Percentiles rank a stretch among this genome's conserved stretches.
phyloP scores from a whole-genome alignment of 208 protist species.

The Leishmania arabica region DNA sequence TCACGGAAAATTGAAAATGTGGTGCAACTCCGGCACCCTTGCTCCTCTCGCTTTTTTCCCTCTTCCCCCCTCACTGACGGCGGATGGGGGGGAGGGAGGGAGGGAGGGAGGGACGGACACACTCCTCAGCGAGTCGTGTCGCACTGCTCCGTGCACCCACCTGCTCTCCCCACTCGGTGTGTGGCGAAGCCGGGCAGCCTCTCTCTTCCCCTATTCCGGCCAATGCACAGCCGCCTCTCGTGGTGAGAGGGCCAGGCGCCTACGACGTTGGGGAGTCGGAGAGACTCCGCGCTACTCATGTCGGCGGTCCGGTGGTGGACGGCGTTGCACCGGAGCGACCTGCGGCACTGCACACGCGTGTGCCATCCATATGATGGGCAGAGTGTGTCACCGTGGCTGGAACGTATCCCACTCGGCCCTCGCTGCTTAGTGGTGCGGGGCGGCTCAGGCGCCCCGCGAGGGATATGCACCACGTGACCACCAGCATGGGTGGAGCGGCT shows the following conservation, averaged over 20 bases:
- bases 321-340: not conserved
- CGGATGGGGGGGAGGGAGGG: too few relatives aligned
- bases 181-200: not conserved
- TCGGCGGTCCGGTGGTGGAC: not conserved
- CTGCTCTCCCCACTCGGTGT: not conserved
- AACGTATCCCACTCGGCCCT: not conserved
- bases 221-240: too few relatives aligned
- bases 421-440: not conserved
- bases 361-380: not conserved
- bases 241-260: too few relatives aligned
- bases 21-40: not conserved
- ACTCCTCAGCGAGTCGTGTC: not conserved
- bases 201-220: not conserved
- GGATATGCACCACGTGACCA: not conserved
- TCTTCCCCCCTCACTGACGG: not conserved
- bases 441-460: not conserved
- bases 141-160: not conserved
- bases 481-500: not conserved
- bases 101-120: not conserved
- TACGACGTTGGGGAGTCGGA: too few relatives aligned
- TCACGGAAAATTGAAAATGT: not conserved
- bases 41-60: not conserved
- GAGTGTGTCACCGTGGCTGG: not conserved
- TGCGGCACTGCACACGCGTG: too few relatives aligned
- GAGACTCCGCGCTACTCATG: not conserved